Base-by-base conservation (phyloP, 2,329 filamentous ascomycete species). In the Drechslerella stenobrocha region DNA sequence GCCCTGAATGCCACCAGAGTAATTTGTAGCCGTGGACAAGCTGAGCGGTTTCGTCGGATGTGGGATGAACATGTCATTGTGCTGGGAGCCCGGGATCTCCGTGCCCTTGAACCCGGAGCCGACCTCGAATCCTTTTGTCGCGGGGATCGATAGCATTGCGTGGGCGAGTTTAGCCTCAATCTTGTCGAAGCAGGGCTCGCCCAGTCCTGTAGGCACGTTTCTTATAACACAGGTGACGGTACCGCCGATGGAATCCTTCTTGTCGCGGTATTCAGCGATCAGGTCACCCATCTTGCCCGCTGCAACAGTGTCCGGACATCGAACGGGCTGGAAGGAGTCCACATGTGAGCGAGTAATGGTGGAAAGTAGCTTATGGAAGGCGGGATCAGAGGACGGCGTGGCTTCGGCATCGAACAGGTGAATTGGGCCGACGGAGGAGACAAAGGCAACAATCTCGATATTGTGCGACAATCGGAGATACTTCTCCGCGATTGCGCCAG, bases 161-260 rank as follows among this genome's bases (percentile, higher is more conserved):
- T 97, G 92, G 23, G 85, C 91, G 46, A 98, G 84, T 75, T 83
- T 84, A 5, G 93, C 93, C 80, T 98, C 91, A 44, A 97, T 82
- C 80, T 97, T 97, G 77, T 95, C 89, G 77, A 98, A 97, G 77
- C 85, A 88, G 0, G 92, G 93, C 81, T 97, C 93, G 65, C 93
- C 93, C 1, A 97, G 82, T 0, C 92, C 92, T 37, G 84, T 83
- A 24, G 92, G 93, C 5, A 85, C 84, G 74, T 95, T 92, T 70
- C 88, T 84, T 75, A 97, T 90, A 35, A 97, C 88, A 74, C 92
- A 97, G 45, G 90, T 96, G 15, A 97, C 90, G 9, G 90, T 95
- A 69, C 93, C 93, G 64, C 93, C 93, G 72, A 95, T 96, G 78
- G 87, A 92, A 80, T 97, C 92, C 64, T 89, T 78, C 63, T 81